Percentiles rank a stretch among this genome's conserved stretches.
These are phyloP conservation scores for Aspergillus vadensis DNA, from an alignment of 2,329 filamentous ascomycete species.

Conservation along the genomic window DNA sequence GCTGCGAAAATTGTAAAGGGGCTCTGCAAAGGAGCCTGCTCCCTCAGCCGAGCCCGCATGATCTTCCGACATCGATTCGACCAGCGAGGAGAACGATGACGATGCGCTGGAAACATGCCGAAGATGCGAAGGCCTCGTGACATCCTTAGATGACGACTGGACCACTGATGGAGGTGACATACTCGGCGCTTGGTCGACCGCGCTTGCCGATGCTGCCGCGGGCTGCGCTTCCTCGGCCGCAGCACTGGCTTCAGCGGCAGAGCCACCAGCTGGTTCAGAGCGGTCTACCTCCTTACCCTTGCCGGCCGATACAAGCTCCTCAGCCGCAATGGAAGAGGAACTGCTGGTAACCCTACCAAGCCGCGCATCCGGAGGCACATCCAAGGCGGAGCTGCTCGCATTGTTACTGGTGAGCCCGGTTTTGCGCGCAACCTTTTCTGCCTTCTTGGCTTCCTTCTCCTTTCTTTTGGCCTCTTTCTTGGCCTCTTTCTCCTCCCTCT, in stretches of 20 bases:
- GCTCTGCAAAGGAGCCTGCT: slow-evolving; percentile 61
- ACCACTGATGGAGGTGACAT: slow-evolving; percentile 39
- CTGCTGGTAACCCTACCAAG: slow-evolving; percentile 41
- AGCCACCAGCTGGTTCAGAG: slow-evolving; percentile 16
- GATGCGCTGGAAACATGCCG: slow-evolving; percentile 86
- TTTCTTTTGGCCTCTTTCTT: slow-evolving; percentile 81
- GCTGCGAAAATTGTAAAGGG: slow-evolving; percentile 90
- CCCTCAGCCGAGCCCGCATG: slow-evolving; percentile 50
- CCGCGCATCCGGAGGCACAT: slow-evolving; percentile 39
- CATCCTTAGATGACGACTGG: slow-evolving; percentile 49
- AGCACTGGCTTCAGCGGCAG: slow-evolving; percentile 37
- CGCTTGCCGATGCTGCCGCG: background rate
- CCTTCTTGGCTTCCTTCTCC: slow-evolving; percentile 82
- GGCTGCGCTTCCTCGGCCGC: slow-evolving; percentile 20
- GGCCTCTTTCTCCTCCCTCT: slow-evolving; percentile 77
- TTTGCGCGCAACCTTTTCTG: slow-evolving; percentile 68
- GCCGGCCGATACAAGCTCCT: slow-evolving; percentile 42
- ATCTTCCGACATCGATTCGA: slow-evolving; percentile 59
- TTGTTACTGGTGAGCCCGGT: slow-evolving; percentile 54
- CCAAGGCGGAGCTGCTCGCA: slow-evolving; percentile 66
- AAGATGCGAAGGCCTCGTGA: slow-evolving; percentile 68
- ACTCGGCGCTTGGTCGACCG: slow-evolving; percentile 23
- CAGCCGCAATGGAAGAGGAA: slow-evolving; percentile 39
- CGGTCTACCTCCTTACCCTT: slow-evolving; percentile 75
- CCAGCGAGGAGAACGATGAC: slow-evolving; percentile 74